phyloP scores from a whole-genome alignment of 164 flowering plant genomes.

The Saururus chinensis region DNA sequence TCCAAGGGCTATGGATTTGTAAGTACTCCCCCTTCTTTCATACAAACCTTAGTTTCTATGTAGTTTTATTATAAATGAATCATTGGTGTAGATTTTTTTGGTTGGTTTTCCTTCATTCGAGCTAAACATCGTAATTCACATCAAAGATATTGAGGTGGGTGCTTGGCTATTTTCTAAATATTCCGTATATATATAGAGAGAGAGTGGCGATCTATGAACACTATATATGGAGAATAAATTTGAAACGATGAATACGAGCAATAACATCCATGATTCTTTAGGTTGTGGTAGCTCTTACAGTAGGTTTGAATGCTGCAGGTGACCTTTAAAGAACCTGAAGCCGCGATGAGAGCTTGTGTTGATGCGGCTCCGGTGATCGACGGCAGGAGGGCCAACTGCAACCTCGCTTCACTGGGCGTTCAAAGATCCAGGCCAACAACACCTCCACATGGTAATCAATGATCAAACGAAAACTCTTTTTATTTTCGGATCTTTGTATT shows the following conservation, averaged over 20 bases:
- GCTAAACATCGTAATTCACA: background rate
- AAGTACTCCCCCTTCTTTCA: slow-evolving; percentile 15
- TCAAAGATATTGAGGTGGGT: background rate
- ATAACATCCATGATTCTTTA: background rate
- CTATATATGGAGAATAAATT: slow-evolving; percentile 2
- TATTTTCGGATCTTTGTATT: too few relatives aligned
- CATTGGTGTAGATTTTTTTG: too few relatives aligned
- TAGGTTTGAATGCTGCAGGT: slow-evolving; percentile 30
- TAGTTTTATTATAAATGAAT: too few relatives aligned
- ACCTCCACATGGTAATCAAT: slow-evolving; percentile 58
- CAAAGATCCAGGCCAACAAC: slow-evolving; percentile 89
- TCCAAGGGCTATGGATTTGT: slow-evolving; percentile 99
- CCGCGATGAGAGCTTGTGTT: slow-evolving; percentile 87
- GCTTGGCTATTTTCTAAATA: slow-evolving; percentile 3
- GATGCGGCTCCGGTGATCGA: slow-evolving; percentile 92
- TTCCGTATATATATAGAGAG: too few relatives aligned
- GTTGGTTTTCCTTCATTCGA: background rate
- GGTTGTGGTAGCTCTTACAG: too few relatives aligned
- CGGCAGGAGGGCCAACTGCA: slow-evolving; percentile 97
- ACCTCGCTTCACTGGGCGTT: slow-evolving; percentile 87
- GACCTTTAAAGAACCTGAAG: slow-evolving; percentile 75
- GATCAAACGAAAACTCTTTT: too few relatives aligned
- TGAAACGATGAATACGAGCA: too few relatives aligned
- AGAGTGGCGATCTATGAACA: background rate
- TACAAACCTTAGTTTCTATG: background rate